These are phyloP conservation scores for Plasmodium yoelii DNA, from an alignment of 169 alveolate species.

Conservation along the genomic window DNA sequence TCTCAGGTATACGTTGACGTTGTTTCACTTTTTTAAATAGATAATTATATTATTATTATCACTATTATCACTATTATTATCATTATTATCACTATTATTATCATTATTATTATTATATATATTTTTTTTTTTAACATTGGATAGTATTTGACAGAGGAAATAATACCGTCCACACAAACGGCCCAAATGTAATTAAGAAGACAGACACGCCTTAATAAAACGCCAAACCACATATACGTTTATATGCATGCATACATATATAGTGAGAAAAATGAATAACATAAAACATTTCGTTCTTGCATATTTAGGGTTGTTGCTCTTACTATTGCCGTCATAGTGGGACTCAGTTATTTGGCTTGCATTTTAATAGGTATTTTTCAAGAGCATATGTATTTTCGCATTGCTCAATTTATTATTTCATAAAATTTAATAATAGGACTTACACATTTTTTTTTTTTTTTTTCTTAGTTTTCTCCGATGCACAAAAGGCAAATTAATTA, in stretches of 20 bases:
- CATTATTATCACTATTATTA: too few relatives aligned
- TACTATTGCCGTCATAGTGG: conserved; percentile 64
- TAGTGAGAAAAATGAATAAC: neutral
- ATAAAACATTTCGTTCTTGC: neutral
- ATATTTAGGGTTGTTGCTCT: conserved; percentile 70
- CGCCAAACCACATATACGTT: neutral
- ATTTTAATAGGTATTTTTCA: conserved; percentile 52
- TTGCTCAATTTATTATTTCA: neutral
- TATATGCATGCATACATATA: neutral
- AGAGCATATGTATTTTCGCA: neutral
- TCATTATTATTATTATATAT: neutral
- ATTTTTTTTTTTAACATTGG: neutral
- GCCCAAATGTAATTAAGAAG: conserved; percentile 49
- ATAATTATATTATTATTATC: neutral
- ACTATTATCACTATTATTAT: too few relatives aligned
- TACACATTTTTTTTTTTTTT: neutral
- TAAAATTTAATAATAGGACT: neutral
- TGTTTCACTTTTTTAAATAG: neutral
- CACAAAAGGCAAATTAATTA: conserved; percentile 41
- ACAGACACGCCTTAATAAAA: neutral
- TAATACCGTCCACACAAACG: conserved; percentile 72
- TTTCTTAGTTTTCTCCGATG: conserved; percentile 65
- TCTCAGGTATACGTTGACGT: conserved; percentile 32
- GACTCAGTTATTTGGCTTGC: conserved; percentile 49
- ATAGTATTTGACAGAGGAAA: conserved; percentile 56